Evolutionary conservation across 805 yeast genomes (phyloP).

Genomic region (Candida suzukii): DNA sequence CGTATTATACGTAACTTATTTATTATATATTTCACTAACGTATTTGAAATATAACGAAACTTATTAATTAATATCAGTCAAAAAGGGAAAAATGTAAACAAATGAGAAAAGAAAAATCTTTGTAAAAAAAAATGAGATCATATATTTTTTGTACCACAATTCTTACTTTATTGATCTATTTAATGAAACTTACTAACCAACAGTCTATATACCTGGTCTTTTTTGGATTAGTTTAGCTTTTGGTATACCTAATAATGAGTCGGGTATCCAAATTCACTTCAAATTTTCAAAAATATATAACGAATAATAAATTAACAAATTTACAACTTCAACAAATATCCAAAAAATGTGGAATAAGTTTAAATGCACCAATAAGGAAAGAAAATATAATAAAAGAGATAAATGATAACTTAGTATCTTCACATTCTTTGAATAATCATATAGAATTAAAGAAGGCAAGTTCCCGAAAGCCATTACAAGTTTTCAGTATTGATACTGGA

Average conservation of each 20-base stretch:
- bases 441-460: background rate
- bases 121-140: no score
- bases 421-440: background rate
- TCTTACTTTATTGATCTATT: no score
- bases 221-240: no score
- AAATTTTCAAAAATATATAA: constrained; percentile 1
- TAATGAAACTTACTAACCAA: no score
- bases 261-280: background rate
- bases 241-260: background rate
- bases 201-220: no score
- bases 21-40: no score
- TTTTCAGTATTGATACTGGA: constrained; percentile 27
- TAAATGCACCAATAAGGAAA: constrained; percentile 7
- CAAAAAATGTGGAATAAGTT: constrained; percentile 13
- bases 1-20: no score
- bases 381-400: constrained; percentile 1
- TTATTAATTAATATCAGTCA: no score
- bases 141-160: no score
- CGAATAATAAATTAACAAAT: constrained; percentile 5
- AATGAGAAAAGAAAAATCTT: no score
- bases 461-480: background rate
- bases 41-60: no score
- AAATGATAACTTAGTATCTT: constrained; percentile 3
- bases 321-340: constrained; percentile 6
- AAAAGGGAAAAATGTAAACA: no score